phyloP scores from a whole-genome alignment of 208 protist genomes.

The Trypanosoma avium region DNA sequence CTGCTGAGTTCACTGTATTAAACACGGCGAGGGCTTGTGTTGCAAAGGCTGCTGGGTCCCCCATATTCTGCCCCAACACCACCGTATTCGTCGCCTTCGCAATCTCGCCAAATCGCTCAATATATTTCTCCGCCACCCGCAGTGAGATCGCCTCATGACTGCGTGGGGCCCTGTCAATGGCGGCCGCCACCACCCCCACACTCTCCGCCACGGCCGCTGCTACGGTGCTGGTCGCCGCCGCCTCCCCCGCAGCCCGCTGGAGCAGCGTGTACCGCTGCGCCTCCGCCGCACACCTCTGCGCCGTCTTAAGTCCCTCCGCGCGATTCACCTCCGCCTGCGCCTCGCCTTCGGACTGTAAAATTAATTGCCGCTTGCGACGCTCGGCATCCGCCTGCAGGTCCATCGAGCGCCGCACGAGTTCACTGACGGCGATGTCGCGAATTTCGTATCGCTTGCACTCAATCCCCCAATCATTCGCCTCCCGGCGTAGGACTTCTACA shows the following conservation, averaged over 20 bases:
- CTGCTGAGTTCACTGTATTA: slow-evolving; percentile 45
- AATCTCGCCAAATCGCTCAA: slow-evolving; percentile 89
- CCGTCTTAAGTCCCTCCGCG: slow-evolving; percentile 84
- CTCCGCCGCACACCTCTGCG: slow-evolving; percentile 86
- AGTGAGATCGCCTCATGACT: slow-evolving; percentile 77
- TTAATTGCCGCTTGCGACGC: slow-evolving; percentile 92
- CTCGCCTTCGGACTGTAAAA: slow-evolving; percentile 95
- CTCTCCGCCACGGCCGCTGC: slow-evolving; percentile 70
- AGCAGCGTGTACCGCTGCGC: slow-evolving; percentile 80
- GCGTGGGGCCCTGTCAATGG: slow-evolving; percentile 38
- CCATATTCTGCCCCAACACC: slow-evolving; percentile 89
- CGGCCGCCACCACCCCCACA: slow-evolving; percentile 51
- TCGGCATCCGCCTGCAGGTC: slow-evolving; percentile 96
- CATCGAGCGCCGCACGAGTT: slow-evolving; percentile 94
- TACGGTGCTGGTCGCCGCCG: slow-evolving; percentile 58
- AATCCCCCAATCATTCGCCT: slow-evolving; percentile 95
- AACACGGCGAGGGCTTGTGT: slow-evolving; percentile 91
- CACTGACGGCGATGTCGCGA: slow-evolving; percentile 94
- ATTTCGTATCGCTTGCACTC: slow-evolving; percentile 96
- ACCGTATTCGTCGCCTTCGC: slow-evolving; percentile 94
- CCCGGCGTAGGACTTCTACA: slow-evolving; percentile 86
- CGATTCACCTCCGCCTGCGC: slow-evolving; percentile 87
- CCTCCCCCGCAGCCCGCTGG: slow-evolving; percentile 54
- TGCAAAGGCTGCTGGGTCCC: slow-evolving; percentile 87
- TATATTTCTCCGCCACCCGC: slow-evolving; percentile 91